A percentile compares a stretch with the other conserved stretches of the same genome.
phyloP scores from a whole-genome alignment of 2,329 filamentous ascomycete genomes.

The Aspergillus tubingensis region DNA sequence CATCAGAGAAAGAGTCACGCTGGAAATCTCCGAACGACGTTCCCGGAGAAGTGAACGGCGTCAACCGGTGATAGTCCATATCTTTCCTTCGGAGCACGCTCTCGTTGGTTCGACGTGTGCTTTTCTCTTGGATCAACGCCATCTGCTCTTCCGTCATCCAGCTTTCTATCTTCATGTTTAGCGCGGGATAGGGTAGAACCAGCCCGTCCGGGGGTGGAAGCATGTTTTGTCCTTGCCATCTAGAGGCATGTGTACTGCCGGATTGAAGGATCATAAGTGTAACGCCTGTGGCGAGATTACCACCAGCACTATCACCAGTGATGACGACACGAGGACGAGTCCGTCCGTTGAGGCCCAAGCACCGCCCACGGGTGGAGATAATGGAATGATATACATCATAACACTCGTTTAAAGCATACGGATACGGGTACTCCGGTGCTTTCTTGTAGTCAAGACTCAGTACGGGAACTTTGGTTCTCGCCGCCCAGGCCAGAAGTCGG shows the following conservation, averaged over 20 bases:
- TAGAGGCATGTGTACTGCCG: slow-evolving; percentile 57
- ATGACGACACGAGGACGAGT: slow-evolving; percentile 68
- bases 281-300: slow-evolving; percentile 76
- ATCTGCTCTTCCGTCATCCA: slow-evolving; percentile 99
- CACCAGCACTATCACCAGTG: slow-evolving; percentile 79
- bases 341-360: slow-evolving; percentile 71
- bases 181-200: slow-evolving; percentile 80
- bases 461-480: slow-evolving; percentile 82
- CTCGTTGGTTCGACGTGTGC: slow-evolving; percentile 74
- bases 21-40: slow-evolving; percentile 69
- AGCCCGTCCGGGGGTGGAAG: slow-evolving; percentile 77
- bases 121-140: slow-evolving; percentile 83
- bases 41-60: slow-evolving; percentile 72
- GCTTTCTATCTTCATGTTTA: slow-evolving; percentile 97
- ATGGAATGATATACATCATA: slow-evolving; percentile 81
- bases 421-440: slow-evolving; percentile 81
- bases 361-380: slow-evolving; percentile 70
- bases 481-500: slow-evolving; percentile 89
- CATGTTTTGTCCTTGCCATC: slow-evolving; percentile 58
- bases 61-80: slow-evolving; percentile 82
- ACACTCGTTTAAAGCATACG: slow-evolving; percentile 82
- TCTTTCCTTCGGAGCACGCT: slow-evolving; percentile 80
- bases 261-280: slow-evolving; percentile 88
- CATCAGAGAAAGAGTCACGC: slow-evolving; percentile 20
- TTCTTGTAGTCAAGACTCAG: slow-evolving; percentile 90